Base-by-base conservation (phyloP, 495 filamentous ascomycete species). In the Aspergillus incahuasiensis region DNA sequence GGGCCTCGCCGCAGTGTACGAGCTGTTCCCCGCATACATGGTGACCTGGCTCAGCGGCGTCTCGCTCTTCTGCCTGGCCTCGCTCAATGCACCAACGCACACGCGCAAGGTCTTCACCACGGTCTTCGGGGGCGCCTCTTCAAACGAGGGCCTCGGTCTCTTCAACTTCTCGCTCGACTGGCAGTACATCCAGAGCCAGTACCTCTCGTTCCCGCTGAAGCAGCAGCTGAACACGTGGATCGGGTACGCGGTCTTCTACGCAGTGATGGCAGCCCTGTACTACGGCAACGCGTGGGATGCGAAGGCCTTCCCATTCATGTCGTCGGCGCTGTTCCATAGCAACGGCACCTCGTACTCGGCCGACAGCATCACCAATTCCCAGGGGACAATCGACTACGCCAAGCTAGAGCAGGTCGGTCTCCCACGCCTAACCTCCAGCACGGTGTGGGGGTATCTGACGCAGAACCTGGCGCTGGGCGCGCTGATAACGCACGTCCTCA, bases 11-110 rank as follows among this genome's bases (percentile, higher is more conserved):
- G 42, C 32, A 76, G 3, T 86, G 74, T 61, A 79, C 83, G 57
- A 72, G 45, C 25, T 79, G n/a, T 68, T 85, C 39, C 82, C 81
- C 0, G 75, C 77, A 16, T 84, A 79, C 54, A 79, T 84, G 16
- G 72, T 79, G 25, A 70, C 79, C 0, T 73, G 76, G 68, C 70
- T 85, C 5, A 77, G 74, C 32, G 77, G 78, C 7, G 60, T 86
- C 25, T 80, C 76, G 1, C 76, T 86, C 30, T 77, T 80, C 34
- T 55, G 82, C 55, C 67, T 86, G 6, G 82, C 69, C 22, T 49
- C 70, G 1, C 55, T 60, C 54, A 61, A 68, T 41, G 64, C 68
- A 0, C 67, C 66, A 1, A 62, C 62, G 28, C 53, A 35, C 8
- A 72, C 43, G 48, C 73, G 72, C 47, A 43, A 44, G 7, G 44